Base-by-base conservation (phyloP, 352 stramenopile species). In the Pythium inflatum region DNA sequence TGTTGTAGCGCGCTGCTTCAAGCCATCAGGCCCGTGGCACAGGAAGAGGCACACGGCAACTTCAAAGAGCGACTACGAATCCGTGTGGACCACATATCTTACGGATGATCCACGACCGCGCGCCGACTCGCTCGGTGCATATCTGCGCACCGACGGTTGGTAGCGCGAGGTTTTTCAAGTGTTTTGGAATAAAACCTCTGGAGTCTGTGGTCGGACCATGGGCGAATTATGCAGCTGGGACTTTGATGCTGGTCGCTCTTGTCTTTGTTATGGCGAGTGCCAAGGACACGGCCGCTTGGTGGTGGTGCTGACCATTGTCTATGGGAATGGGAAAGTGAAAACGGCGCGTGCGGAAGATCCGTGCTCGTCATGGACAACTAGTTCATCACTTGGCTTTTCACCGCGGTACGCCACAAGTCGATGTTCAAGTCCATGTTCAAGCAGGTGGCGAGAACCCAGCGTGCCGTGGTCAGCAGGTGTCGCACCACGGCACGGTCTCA, bases 31-130 rank as follows among this genome's bases (percentile, higher is more conserved):
- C 24, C 22, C 28, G 45, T 48, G 57, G 59, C 59, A 55, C 59
- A 57, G 45, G 45, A 66, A 66, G 43, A 41, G 59, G 48, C 31
- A 58, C 59, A 50, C 22, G 25, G 59, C 59, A 66, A 66, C 59
- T 66, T 66, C 59, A 65, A 66, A 58, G 16, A 34, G 28, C 25
- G 11, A n/a, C n/a, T n/a, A n/a, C n/a, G n/a, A n/a, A n/a, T n/a
- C n/a, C 33, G 28, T 62, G 62, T 69, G 62, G 62, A 55, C 50
- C 62, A 69, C 62, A 49, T 69, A 62, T 45, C 40, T 68, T 33
- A 68, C 61, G 25, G 33, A 30, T 61, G 48, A 62, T 62, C 56
- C 38, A 46, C 25, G 22, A 62, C 62, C 50, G 59, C 59, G 48
- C 33, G 46, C 46, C 48, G 6, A 20, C n/a, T n/a, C n/a, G n/a